These are phyloP conservation scores for Aspergillus olivimuriae DNA, from an alignment of 495 filamentous ascomycete species.

Conservation along the genomic window DNA sequence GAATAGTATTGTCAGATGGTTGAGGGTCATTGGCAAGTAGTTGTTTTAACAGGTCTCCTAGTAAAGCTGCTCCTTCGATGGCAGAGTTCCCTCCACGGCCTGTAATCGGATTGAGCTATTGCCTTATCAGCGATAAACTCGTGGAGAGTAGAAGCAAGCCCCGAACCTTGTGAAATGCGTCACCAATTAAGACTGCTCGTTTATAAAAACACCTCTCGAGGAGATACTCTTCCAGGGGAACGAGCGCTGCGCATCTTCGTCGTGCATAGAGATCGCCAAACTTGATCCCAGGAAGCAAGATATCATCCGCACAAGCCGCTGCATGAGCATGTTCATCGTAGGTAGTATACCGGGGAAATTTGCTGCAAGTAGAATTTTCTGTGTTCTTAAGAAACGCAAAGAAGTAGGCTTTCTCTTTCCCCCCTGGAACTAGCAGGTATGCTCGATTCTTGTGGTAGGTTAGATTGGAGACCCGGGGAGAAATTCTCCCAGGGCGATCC, in stretches of 20 bases:
- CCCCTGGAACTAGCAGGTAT: constrained; percentile 19
- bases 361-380: constrained; percentile 4
- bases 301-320: constrained; percentile 10
- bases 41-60: background rate
- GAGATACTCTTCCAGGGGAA: constrained; percentile 34
- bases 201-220: constrained; percentile 27
- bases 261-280: constrained; percentile 32
- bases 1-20: background rate
- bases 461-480: background rate
- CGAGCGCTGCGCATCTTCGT: constrained; percentile 11
- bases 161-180: constrained; percentile 38
- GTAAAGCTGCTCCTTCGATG: constrained; percentile 26
- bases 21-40: background rate
- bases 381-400: constrained; percentile 27
- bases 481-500: background rate
- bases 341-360: constrained; percentile 24
- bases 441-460: constrained; percentile 12
- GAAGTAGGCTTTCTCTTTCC: constrained; percentile 22
- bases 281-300: constrained; percentile 19
- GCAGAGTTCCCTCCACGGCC: constrained; percentile 31
- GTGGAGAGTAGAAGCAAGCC: background rate
- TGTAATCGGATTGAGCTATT: constrained; percentile 15
- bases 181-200: constrained; percentile 34
- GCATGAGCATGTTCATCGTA: constrained; percentile 20
- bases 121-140: background rate